Evolutionary conservation across 2,329 filamentous ascomycete species (phyloP).

Genomic region (Exophiala mesophila): DNA sequence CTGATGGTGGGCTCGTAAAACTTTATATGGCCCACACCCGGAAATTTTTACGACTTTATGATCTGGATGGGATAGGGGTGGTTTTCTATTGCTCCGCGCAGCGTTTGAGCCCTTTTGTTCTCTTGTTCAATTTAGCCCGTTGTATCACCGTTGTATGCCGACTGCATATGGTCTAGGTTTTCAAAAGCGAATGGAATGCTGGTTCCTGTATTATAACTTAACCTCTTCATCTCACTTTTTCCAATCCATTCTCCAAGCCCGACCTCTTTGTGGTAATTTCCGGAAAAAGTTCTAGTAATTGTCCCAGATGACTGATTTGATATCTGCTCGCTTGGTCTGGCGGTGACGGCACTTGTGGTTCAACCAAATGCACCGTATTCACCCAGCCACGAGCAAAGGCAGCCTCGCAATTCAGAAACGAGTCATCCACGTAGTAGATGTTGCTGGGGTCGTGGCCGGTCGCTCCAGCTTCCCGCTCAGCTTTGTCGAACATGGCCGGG

Average conservation of each 20-base stretch:
- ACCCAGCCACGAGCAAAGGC: constrained; percentile 76
- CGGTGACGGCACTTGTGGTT: constrained; percentile 64
- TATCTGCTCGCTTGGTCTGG: constrained; percentile 62
- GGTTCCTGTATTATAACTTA: not conserved
- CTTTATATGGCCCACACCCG: too few relatives aligned
- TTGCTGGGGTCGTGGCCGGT: constrained; percentile 57
- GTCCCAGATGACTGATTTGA: constrained; percentile 69
- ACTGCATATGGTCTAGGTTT: not conserved
- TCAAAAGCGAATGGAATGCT: not conserved
- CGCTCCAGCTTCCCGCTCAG: constrained; percentile 77
- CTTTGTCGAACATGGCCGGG: constrained; percentile 76
- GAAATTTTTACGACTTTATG: not conserved
- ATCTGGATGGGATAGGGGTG: not conserved
- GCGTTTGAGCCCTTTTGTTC: constrained; percentile 13
- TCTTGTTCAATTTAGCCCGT: not conserved
- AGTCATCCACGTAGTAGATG: constrained; percentile 96
- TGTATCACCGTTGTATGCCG: not conserved
- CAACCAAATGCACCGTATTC: constrained; percentile 75
- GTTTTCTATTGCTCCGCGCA: constrained; percentile 1
- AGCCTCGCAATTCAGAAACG: constrained; percentile 71
- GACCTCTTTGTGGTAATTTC: constrained; percentile 70
- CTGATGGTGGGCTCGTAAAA: constrained; percentile 4
- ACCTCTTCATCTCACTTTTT: not conserved
- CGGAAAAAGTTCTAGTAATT: constrained; percentile 72
- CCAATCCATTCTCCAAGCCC: constrained; percentile 1